Evolutionary conservation across 2,329 filamentous ascomycete genomes (phyloP), one percentile per base, ranked within the genome.

Genomic region (Didymellaceae sp.): DNA sequence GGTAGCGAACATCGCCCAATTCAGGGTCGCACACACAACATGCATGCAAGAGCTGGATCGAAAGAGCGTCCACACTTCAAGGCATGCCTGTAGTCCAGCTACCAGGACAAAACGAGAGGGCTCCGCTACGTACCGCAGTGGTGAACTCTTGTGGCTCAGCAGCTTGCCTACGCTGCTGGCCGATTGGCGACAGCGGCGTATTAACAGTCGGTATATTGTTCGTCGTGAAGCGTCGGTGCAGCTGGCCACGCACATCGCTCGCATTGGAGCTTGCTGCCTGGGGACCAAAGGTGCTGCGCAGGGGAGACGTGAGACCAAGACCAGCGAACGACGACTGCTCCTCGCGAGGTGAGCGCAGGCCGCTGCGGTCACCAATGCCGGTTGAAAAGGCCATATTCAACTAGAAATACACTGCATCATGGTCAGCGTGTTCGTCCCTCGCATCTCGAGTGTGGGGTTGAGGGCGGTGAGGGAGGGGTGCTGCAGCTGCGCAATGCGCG

Each of bases 221-320:
- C 50, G 92, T 94, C 58, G 93, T 97, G 77, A 97, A 97, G 70
- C 93, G 88, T 68, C 93, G 87, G 75, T 92, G 90, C 71, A 97
- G 81, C 64, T 86, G 86, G 57, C 85, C 84, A 74, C 92, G 86
- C 60, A 83, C 83, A 70, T 96, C 90, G 73, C 85, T 82, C 58
- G 82, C 73, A 14, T 28, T 52, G 16, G 42, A 43, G 37, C 10
- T 30, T 37, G 48, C 42, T 38, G 42, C 42, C 37, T 52, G 48
- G 55, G 79, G 73, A 39, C 77, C 80, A 72, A 86, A 80, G 68
- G 86, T 84, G 72, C 75, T 74, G 57, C 89, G 86, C 63, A 85
- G 84, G 68, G 75, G 86, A 66, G 89, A 87, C 6, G 59, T 53
- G 45, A 62, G 53, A 67, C 87, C 86, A 74, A 91, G 85, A 61